These are phyloP conservation scores for Talaromyces trachyspermus DNA, from an alignment of 495 filamentous ascomycete genomes.

Conservation along the genomic window DNA sequence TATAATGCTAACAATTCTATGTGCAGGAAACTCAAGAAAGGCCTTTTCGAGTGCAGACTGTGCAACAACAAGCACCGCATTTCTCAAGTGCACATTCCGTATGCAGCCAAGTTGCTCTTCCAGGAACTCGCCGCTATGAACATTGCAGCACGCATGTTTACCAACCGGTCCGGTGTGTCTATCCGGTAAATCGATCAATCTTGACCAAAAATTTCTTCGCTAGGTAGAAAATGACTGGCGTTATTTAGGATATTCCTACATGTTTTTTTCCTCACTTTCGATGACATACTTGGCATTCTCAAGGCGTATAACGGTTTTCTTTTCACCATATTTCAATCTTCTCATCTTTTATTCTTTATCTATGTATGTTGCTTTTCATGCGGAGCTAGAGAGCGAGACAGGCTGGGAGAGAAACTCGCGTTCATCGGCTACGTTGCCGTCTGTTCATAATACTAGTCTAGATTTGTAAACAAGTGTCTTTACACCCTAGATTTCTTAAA, in stretches of 20 bases:
- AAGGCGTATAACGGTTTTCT: slow-evolving; percentile 7
- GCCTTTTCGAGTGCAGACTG: slow-evolving; percentile 89
- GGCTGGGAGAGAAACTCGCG: background rate
- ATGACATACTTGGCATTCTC: slow-evolving; percentile 7
- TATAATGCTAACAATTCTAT: slow-evolving; percentile 17
- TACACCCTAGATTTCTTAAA: too few species aligned
- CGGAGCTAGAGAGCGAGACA: too few species aligned
- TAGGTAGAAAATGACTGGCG: background rate
- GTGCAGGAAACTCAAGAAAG: slow-evolving; percentile 83
- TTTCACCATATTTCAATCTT: background rate
- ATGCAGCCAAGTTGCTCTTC: slow-evolving; percentile 97
- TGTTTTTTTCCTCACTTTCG: background rate
- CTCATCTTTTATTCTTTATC: background rate
- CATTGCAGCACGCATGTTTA: slow-evolving; percentile 95
- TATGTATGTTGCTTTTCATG: background rate
- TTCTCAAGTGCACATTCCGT: slow-evolving; percentile 93
- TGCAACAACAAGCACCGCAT: slow-evolving; percentile 99
- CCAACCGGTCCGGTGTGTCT: slow-evolving; percentile 51
- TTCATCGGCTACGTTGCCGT: background rate
- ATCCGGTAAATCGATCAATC: slow-evolving; percentile 28
- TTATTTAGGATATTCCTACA: background rate
- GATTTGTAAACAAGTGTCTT: slow-evolving; percentile 1
- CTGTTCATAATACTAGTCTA: slow-evolving; percentile 1
- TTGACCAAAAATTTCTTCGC: background rate
- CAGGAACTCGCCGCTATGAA: slow-evolving; percentile 98